phyloP scores from a whole-genome alignment of 106 monocot species.

The Dioscorea alata region DNA sequence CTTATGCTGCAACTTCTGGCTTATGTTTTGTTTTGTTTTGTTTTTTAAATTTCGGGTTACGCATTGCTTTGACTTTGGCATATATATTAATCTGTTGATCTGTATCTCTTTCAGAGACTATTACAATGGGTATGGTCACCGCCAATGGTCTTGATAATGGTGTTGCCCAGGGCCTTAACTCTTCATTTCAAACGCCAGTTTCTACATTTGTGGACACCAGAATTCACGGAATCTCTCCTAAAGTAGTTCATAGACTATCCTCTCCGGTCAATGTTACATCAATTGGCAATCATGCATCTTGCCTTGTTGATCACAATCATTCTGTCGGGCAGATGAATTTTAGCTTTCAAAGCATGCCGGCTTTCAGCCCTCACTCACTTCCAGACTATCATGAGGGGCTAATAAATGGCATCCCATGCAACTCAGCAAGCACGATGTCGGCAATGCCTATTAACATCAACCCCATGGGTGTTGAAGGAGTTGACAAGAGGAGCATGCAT shows the following conservation, averaged over 20 bases:
- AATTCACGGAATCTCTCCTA: slow-evolving; percentile 17
- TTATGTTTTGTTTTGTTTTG: neutral
- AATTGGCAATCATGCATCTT: slow-evolving; percentile 17
- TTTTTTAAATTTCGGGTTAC: neutral
- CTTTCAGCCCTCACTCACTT: slow-evolving; percentile 63
- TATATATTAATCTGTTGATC: neutral
- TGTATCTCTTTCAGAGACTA: slow-evolving; percentile 21
- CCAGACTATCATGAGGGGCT: slow-evolving; percentile 58
- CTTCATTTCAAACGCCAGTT: slow-evolving; percentile 31
- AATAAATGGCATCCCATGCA: slow-evolving; percentile 34
- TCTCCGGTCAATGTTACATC: slow-evolving; percentile 17
- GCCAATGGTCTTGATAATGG: slow-evolving; percentile 39
- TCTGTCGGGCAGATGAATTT: slow-evolving; percentile 51
- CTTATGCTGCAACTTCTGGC: slow-evolving; percentile 1
- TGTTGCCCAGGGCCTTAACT: slow-evolving; percentile 25
- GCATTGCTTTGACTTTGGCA: neutral
- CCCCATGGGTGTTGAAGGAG: slow-evolving; percentile 31
- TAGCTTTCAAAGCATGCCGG: slow-evolving; percentile 39
- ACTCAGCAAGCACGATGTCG: slow-evolving; percentile 28
- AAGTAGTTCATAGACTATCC: slow-evolving; percentile 8
- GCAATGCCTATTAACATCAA: slow-evolving; percentile 38
- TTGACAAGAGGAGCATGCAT: slow-evolving; percentile 37
- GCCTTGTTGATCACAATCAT: slow-evolving; percentile 29
- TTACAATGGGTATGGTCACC: slow-evolving; percentile 20
- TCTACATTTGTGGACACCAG: slow-evolving; percentile 30